Evolutionary conservation across 1,284 basidiomycete genomes (phyloP), one percentile per base, ranked within the genome.

Genomic region (Mycosarcoma mackinlayi): DNA sequence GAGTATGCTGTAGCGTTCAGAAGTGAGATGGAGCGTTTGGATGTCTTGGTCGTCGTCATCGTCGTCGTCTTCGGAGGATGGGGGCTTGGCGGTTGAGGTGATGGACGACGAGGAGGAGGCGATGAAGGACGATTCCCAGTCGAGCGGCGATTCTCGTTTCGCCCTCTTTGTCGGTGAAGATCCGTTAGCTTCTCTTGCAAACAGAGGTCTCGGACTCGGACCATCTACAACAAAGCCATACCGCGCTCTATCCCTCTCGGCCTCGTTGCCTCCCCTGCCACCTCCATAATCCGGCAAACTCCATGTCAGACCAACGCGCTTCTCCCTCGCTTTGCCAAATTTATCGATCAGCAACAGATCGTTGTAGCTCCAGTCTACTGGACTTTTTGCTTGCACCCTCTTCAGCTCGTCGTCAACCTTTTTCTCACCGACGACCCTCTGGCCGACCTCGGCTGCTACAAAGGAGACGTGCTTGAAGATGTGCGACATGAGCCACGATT

Each of bases 381-480:
- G 25, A 6, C n/a, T n/a, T 14, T 48, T 66, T 6, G 6, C 34
- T 21, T 45, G 28, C 14, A 50, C 23, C 18, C 31, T 41, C 6
- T 37, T 23, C 16, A 34, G 7, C 10, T 45, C 27, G 6, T 8
- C 9, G 3, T 38, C 19, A 8, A 19, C 28, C n/a, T n/a, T n/a
- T 23, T 35, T 1, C 4, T 18, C 35, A 85, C 85, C n/a, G 90
- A 89, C 41, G 2, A 39, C 33, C 19, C 72, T 24, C 24, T 30
- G 2, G 13, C 71, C 63, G 0, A 58, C 59, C 1, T 39, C 25
- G 1, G 68, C 63, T 2, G 78, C 80, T 50, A 96, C 90, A 83
- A 91, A 97, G 83, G 92, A 92, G 80, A 92, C 94, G 13, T 87
- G 84, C 80, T 92, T 92, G 82, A 95, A 94, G 75, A 94, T 90